These are phyloP conservation scores for Arxiozyma heterogenica DNA, from an alignment of 1,139 yeast genomes.

Conservation along the genomic window DNA sequence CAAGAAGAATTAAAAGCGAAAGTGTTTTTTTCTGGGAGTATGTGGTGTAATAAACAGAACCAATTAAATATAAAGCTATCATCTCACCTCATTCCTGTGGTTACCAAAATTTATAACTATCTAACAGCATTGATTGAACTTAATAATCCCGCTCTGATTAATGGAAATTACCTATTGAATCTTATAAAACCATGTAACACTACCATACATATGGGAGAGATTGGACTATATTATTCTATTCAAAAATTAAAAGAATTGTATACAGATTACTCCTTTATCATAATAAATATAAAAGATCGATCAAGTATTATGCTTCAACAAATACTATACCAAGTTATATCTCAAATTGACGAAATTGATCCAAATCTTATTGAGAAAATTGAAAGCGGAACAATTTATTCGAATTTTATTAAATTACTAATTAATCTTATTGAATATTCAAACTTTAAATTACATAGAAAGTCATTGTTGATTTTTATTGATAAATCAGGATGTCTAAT, in stretches of 20 bases:
- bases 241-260: neutral
- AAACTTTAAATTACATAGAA: neutral
- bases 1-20: neutral
- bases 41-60: neutral
- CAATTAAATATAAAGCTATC: neutral
- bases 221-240: neutral
- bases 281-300: neutral
- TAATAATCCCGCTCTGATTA: neutral
- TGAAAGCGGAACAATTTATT: too few relatives aligned
- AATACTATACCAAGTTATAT: neutral
- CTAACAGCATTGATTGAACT: neutral
- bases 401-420: neutral
- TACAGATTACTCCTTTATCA: neutral
- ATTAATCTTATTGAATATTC: neutral
- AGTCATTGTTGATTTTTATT: neutral
- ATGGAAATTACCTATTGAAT: neutral
- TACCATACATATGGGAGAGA: neutral
- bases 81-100: neutral
- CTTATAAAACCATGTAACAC: neutral
- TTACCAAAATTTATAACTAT: neutral
- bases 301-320: neutral
- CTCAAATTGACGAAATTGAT: neutral
- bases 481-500: neutral
- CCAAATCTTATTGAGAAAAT: neutral
- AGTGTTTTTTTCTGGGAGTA: neutral